phyloP scores from a whole-genome alignment of 805 yeast species.

The Nakazawaea pomicola region DNA sequence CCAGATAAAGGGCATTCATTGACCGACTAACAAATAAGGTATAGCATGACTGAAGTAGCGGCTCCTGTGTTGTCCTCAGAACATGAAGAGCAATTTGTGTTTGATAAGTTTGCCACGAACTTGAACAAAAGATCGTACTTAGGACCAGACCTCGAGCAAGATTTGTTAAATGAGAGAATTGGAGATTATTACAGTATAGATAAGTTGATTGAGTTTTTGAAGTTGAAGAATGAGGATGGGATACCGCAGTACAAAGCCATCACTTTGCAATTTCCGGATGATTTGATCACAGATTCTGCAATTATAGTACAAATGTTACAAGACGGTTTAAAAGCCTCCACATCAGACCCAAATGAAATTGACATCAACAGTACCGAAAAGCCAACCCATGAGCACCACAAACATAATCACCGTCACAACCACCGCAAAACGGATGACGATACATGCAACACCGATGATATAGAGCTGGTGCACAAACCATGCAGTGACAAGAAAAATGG shows the following conservation, averaged over 20 bases:
- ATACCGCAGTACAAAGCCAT: constrained; percentile 38
- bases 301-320: constrained; percentile 56
- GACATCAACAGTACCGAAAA: no score
- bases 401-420: constrained; percentile 2
- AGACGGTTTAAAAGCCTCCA: constrained; percentile 22
- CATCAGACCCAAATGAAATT: constrained; percentile 2
- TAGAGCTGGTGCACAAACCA: constrained; percentile 16
- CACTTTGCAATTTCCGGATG: constrained; percentile 90
- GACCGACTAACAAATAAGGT: no score
- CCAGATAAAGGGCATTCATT: neutral
- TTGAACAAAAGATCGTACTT: constrained; percentile 21
- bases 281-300: constrained; percentile 71
- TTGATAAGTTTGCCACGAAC: constrained; percentile 34
- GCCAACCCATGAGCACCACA: constrained; percentile 3
- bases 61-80: constrained; percentile 72
- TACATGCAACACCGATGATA: constrained; percentile 15
- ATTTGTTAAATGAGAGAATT: neutral
- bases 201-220: constrained; percentile 16
- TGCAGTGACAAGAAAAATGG: constrained; percentile 12
- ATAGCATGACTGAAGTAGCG: constrained; percentile 7
- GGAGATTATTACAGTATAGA: constrained; percentile 11
- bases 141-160: constrained; percentile 14
- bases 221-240: constrained; percentile 18
- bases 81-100: constrained; percentile 57
- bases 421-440: constrained; percentile 13